Base-by-base conservation (phyloP, 177 flowering plant genomes). In the Tripterygium wilfordii region DNA sequence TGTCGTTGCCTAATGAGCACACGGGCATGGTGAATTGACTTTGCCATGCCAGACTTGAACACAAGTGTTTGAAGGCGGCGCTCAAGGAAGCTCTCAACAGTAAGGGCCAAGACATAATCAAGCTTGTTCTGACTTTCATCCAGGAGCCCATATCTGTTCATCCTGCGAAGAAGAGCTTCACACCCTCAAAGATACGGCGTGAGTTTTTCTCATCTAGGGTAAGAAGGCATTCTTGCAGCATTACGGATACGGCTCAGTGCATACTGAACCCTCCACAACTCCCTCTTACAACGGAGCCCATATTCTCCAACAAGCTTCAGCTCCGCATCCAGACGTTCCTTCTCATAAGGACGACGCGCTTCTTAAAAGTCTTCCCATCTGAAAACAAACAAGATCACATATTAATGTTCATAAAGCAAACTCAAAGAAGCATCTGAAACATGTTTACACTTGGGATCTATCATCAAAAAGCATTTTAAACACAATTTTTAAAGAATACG, bases 61-160 rank as follows among this genome's bases (percentile, higher is more conserved):
- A 74, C 75, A 18, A 61, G 79, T 74, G 79, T 74, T 27, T 74
- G 75, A 22, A 74, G 68, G n/a, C 79, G 79, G 35, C 73, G 79
- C 63, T 67, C 75, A 24, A 70, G 75, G 51, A 70, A 74, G 59
- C 65, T 70, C 61, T 74, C 79, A 2, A 67, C 79, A 17, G 68
- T 67, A 55, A 70, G 30, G 21, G 76, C 71, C 68, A 74, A 53
- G 53, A 74, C 79, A 52, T 70, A 74, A 70, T 74, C 79, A 18
- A 74, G 79, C 68, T 70, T 74, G 57, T 67, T 74, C 57, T 62
- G 68, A 31, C 56, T 58, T 66, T 74, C 79, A 16, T 70, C 75
- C 54, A 74, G 25, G 14, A 74, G 66, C 44, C 79, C 79, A 54
- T 70, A 67, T 1, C 72, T 56, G 36, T 63, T 54, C 79, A 74